Percentiles rank a stretch among this genome's conserved stretches.
phyloP scores from a whole-genome alignment of 2,329 filamentous ascomycete genomes.

The Penicillium hordei region DNA sequence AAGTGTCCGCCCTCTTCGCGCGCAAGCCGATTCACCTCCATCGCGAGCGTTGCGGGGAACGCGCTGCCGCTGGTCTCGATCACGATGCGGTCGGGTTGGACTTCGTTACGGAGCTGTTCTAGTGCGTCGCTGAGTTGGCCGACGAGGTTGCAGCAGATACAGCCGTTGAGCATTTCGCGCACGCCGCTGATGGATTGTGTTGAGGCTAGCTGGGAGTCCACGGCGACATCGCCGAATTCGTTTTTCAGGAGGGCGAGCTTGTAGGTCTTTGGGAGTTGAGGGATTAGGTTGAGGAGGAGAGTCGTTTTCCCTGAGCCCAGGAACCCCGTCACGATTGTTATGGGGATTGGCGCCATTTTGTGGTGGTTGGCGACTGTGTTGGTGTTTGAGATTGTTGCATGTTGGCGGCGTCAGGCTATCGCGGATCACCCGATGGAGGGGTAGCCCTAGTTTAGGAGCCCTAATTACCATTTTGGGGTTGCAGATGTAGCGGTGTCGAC shows the following conservation, averaged over 20 bases:
- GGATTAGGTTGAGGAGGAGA: conserved; percentile 87
- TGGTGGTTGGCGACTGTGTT: neutral
- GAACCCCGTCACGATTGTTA: conserved; percentile 95
- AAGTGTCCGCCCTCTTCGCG: conserved; percentile 63
- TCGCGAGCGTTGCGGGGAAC: conserved; percentile 82
- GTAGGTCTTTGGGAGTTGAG: conserved; percentile 84
- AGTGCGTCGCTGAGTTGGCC: conserved; percentile 84
- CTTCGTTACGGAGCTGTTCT: conserved; percentile 63
- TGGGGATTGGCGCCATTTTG: conserved; percentile 69
- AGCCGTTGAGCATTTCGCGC: conserved; percentile 90
- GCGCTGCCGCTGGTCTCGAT: conserved; percentile 90
- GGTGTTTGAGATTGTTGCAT: neutral
- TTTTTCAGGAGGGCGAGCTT: conserved; percentile 94
- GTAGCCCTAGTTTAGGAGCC: conserved; percentile 5
- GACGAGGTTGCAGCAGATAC: conserved; percentile 98
- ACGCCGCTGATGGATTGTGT: conserved; percentile 83
- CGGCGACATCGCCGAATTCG: conserved; percentile 91
- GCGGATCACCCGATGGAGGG: conserved; percentile 1
- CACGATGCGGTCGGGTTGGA: conserved; percentile 77
- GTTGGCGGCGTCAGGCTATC: neutral
- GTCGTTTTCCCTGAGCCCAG: conserved; percentile 96
- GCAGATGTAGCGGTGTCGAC: neutral
- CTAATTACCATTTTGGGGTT: conserved; percentile 3
- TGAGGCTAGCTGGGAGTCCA: conserved; percentile 88
- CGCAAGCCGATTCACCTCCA: conserved; percentile 81